phyloP scores from a whole-genome alignment of 78 protist species.

The Acrasis kona region DNA sequence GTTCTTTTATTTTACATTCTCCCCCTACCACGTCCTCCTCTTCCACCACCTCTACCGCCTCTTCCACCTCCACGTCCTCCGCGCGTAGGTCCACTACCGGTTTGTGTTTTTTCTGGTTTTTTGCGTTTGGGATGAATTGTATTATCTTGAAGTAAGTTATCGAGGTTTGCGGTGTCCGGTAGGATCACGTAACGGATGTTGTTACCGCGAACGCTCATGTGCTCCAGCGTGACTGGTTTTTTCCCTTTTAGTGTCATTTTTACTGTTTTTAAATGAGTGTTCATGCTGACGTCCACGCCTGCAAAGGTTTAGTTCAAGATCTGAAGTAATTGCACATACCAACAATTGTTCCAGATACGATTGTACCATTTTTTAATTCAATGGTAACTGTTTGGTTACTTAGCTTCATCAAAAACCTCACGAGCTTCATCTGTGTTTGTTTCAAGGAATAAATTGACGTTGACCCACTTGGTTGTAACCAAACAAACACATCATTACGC shows the following conservation, averaged over 20 bases:
- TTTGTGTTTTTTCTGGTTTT: no score
- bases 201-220: conserved; percentile 90
- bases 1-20: no score
- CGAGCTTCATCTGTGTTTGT: conserved; percentile 6
- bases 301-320: not conserved
- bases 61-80: no score
- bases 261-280: conserved; percentile 87
- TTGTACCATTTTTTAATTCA: conserved; percentile 95
- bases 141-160: no score
- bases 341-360: conserved; percentile 85
- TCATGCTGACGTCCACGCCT: conserved; percentile 91
- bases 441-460: not conserved
- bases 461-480: no score
- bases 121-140: no score
- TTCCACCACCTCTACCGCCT: no score
- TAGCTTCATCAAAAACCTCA: conserved; percentile 77
- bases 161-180: conserved; percentile 90
- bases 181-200: conserved; percentile 89
- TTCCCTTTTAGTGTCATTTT: conserved; percentile 73
- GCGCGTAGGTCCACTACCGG: no score
- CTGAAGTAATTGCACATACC: conserved; percentile 2
- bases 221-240: conserved; percentile 82
- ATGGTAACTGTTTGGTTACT: conserved; percentile 90
- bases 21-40: no score
- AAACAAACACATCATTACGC: no score